Conservation (phyloP, 257 asterid genomes). For the Solanum tarapatanum region DNA sequence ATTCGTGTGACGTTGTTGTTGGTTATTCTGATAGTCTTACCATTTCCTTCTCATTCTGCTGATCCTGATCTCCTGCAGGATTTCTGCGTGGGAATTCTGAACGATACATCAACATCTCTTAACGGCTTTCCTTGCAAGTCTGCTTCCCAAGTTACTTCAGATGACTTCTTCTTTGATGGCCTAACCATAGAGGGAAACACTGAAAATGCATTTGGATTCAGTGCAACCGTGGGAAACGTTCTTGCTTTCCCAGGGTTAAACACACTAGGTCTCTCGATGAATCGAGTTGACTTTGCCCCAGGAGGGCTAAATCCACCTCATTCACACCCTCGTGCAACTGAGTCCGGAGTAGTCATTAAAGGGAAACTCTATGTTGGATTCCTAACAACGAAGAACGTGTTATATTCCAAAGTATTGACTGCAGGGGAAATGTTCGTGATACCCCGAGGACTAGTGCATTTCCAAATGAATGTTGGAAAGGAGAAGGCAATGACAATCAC, state of each 20-base stretch:
- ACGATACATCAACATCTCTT: neutral
- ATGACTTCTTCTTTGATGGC: conserved; percentile 51
- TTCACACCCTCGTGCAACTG: conserved; percentile 50
- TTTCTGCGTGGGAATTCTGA: conserved; percentile 36
- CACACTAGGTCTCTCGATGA: conserved; percentile 51
- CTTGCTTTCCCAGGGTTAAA: conserved; percentile 44
- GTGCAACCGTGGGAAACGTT: conserved; percentile 19
- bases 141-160: conserved; percentile 21
- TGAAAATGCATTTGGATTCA: conserved; percentile 10
- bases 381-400: conserved; percentile 24
- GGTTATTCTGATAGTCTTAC: conserved; percentile 1
- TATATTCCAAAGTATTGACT: conserved; percentile 20
- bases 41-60: conserved; percentile 19
- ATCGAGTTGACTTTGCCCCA: conserved; percentile 28
- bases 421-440: conserved; percentile 46
- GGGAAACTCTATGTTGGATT: conserved; percentile 46
- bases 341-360: conserved; percentile 28
- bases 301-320: conserved; percentile 54
- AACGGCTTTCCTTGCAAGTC: conserved; percentile 61
- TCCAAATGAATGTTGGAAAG: conserved; percentile 47
- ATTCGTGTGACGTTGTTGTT: neutral
- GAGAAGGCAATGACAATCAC: conserved; percentile 28
- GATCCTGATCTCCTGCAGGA: conserved; percentile 57
- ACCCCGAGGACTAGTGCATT: conserved; percentile 48
- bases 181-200: conserved; percentile 24